Evolutionary conservation across 1,139 yeast genomes (phyloP).

Genomic region (Maudiozyma humilis): DNA sequence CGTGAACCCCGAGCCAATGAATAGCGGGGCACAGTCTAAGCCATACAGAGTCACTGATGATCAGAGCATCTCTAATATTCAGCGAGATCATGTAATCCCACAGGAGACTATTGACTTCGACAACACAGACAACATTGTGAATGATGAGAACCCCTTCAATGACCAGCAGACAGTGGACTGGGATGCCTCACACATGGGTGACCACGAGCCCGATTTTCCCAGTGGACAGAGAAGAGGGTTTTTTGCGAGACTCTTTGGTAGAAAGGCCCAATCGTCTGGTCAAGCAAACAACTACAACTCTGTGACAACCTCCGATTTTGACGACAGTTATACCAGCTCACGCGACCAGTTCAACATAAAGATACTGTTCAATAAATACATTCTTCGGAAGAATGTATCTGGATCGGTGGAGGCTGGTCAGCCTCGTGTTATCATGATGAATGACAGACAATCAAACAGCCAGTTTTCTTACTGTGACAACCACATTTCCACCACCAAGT

Average conservation of each 20-base stretch:
- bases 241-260: conserved; percentile 18
- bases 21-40: neutral
- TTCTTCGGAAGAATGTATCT: conserved; percentile 34
- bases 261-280: conserved; percentile 21
- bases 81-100: conserved; percentile 7
- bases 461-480: conserved; percentile 62
- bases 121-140: conserved; percentile 24
- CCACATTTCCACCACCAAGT: conserved; percentile 93
- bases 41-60: conserved; percentile 3
- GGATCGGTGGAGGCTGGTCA: conserved; percentile 33
- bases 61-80: conserved; percentile 2
- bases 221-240: conserved; percentile 14
- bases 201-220: conserved; percentile 15
- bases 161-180: conserved; percentile 15
- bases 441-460: conserved; percentile 49
- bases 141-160: conserved; percentile 29
- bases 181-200: conserved; percentile 10
- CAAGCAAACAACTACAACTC: conserved; percentile 31
- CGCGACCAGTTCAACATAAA: conserved; percentile 47
- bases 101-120: conserved; percentile 31
- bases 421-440: conserved; percentile 66
- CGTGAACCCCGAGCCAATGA: conserved; percentile 11
- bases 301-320: conserved; percentile 20
- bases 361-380: conserved; percentile 41
- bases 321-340: conserved; percentile 26